Evolutionary conservation across 1,284 basidiomycete genomes (phyloP), one percentile per base, ranked within the genome.

Genomic region (Neolentinus lepideus): DNA sequence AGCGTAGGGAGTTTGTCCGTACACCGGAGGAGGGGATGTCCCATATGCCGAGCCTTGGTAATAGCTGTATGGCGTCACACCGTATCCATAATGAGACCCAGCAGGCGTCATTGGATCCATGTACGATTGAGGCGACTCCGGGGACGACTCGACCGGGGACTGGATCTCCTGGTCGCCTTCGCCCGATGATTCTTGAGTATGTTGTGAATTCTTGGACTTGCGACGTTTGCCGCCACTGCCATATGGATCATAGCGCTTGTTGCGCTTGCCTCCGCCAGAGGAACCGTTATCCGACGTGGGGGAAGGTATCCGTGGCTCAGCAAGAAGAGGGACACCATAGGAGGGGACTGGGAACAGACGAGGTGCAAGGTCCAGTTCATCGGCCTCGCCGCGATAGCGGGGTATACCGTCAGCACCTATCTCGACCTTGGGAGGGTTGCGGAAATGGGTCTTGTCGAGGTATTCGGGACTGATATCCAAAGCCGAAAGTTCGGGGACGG

Each of bases 381-480:
- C 87, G 19, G 85, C 85, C 65, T 90, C 87, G 48, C 87, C 87
- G 33, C 88, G 79, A 68, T 95, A 97, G 22, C 90, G 80, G 25
- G 85, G 85, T 6, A 88, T 64, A 55, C 93, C 93, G 67, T 96
- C 93, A 1, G 81, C 75, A 33, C 90, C 92, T 35, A 89, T 73
- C 66, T 94, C 91, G 38, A 93, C 87, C 68, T 92, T 87, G 25
- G 93, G 92, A 2, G 94, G 91, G 66, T 91, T 91, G 27, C 93
- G 81, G 66, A 96, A 96, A 65, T 94, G 92, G 1, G 88, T 89
- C 69, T 92, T 92, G 69, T 94, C 88, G 52, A 97, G 81, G 62
- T 94, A 94, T 62, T 93, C 90, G 22, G 90, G 87, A 61, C 85
- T 88, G 67, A 98, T 96, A 58, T 90, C 85, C 31, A 98, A 78